Evolutionary conservation across 176 grass and related monocot species (phyloP), one percentile per base, ranked within the genome.

Genomic region (Musa itinerans): DNA sequence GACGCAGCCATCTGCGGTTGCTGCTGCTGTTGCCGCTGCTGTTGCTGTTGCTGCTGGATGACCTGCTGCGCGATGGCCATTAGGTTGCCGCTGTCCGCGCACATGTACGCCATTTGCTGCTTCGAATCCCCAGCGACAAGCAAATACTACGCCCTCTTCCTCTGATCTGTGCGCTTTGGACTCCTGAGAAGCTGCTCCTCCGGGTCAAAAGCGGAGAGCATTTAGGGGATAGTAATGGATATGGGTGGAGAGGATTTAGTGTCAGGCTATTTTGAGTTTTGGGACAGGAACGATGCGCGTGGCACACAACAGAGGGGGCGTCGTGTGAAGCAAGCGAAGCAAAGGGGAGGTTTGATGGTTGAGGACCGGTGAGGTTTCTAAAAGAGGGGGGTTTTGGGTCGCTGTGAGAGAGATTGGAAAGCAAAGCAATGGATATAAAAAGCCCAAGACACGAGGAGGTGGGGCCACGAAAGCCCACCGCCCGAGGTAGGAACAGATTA

Each of bases 31-130:
- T 82, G 88, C 53, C 83, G 92, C 9, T 81, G 92, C 0, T 96
- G 93, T 19, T 92, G 95, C 78, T 96, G 89, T 68, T 99, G 87
- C 84, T 99, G 95, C 72, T 92, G 90, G 51, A 99, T 99, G 29
- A 99, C 95, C 78, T 99, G 95, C 78, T 99, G 95, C 27, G 95
- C 95, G 83, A 99, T 99, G 84, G 95, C 95, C 95, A 99, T 99
- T 63, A 99, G 90, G 82, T 99, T 99, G 73, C 95, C 95, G 68
- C 95, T 99, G 80, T 99, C 95, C 5, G 95, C 85, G 81, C 95
- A 96, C 93, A 96, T 96, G 83, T 88, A 96, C 75, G 92, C 89
- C 92, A 96, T 96, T 43, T 43, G 58, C 24, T 69, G 54, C 78
- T n/a, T 54, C 48, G 12, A 22, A 52, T 19, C 2, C 65, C 72